Evolutionary conservation across 2,329 filamentous ascomycete species (phyloP).

Genomic region (Ceratocystiopsis minuta): DNA sequence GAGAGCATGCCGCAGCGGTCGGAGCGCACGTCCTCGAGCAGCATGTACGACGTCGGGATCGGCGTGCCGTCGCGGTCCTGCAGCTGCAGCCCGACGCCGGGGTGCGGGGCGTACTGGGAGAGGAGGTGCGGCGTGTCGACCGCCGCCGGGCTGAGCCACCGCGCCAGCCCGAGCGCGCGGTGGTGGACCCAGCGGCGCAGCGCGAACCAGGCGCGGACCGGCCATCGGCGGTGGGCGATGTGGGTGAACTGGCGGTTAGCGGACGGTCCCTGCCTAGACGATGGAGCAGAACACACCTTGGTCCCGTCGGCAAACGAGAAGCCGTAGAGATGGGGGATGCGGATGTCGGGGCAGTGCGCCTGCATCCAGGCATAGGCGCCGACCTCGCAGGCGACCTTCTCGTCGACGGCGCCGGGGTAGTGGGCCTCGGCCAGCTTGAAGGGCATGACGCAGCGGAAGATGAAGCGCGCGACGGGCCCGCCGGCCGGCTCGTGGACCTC

Average conservation of each 20-base stretch:
- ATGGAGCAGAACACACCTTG: background rate
- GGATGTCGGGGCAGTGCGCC: slow-evolving; percentile 18
- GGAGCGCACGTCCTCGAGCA: slow-evolving; percentile 13
- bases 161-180: no score
- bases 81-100: slow-evolving; percentile 6
- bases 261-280: no score
- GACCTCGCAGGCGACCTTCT: slow-evolving; percentile 21
- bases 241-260: slow-evolving; percentile 2
- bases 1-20: slow-evolving; percentile 14
- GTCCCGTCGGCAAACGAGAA: slow-evolving; percentile 1
- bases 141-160: no score
- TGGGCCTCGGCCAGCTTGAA: slow-evolving; percentile 17
- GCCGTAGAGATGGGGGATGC: slow-evolving; percentile 15
- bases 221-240: background rate
- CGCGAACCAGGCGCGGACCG: background rate
- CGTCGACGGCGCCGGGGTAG: slow-evolving; percentile 20
- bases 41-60: slow-evolving; percentile 10
- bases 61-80: no score
- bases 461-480: background rate
- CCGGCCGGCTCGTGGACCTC: background rate
- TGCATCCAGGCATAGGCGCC: slow-evolving; percentile 22
- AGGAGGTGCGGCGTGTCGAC: background rate
- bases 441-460: slow-evolving; percentile 9
- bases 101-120: slow-evolving; percentile 1
- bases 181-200: background rate